Conservation (phyloP, 1,284 basidiomycete species). For the Ustilago bromivora region DNA sequence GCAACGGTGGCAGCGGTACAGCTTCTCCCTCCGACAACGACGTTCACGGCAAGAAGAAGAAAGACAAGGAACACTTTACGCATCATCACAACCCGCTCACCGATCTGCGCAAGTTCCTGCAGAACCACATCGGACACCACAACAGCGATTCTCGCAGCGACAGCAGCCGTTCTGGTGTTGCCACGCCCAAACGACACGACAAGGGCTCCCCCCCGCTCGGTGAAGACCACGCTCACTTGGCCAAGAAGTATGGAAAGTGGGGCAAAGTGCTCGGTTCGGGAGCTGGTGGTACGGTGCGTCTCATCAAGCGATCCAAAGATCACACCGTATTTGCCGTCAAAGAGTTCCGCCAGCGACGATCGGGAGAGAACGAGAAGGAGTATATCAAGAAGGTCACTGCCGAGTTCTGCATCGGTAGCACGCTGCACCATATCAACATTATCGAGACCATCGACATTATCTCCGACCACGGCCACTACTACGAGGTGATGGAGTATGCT, state of each 20-base stretch:
- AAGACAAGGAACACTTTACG: constrained; percentile 42
- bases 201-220: constrained; percentile 70
- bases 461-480: constrained; percentile 96
- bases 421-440: constrained; percentile 85
- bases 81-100: constrained; percentile 60
- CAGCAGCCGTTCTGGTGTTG: constrained; percentile 50
- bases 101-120: constrained; percentile 61
- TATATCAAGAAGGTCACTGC: constrained; percentile 99
- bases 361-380: constrained; percentile 91
- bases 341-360: constrained; percentile 90
- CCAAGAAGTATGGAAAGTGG: constrained; percentile 99
- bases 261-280: constrained; percentile 94
- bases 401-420: constrained; percentile 97
- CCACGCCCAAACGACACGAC: constrained; percentile 62
- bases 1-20: constrained; percentile 33
- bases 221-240: constrained; percentile 82
- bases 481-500: constrained; percentile 89
- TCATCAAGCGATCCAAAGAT: constrained; percentile 82
- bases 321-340: constrained; percentile 90
- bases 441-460: constrained; percentile 99
- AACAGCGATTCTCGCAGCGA: constrained; percentile 52
- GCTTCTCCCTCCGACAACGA: constrained; percentile 46
- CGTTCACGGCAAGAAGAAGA: constrained; percentile 53
- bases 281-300: constrained; percentile 94
- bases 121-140: constrained; percentile 66